Evolutionary conservation across 345 rosid species (phyloP).

Genomic region (Boechera retrofracta): DNA sequence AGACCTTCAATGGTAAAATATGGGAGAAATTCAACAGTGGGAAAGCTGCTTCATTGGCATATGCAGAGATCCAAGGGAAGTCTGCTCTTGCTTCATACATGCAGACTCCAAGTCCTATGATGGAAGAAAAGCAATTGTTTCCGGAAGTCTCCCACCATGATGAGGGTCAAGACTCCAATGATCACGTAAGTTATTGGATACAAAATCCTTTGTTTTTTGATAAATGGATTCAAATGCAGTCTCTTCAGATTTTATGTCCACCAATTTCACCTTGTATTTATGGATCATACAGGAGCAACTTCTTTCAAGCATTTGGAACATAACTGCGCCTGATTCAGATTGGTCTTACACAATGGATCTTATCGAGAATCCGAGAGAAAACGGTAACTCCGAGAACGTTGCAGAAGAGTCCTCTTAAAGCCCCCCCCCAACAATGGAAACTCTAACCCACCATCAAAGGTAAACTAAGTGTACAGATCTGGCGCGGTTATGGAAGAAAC

Average conservation of each 20-base stretch:
- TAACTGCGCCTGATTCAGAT: constrained; percentile 69
- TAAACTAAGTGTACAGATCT: constrained; percentile 59
- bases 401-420: constrained; percentile 39
- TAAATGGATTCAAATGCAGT: background rate
- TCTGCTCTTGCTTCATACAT: constrained; percentile 84
- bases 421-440: constrained; percentile 30
- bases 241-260: background rate
- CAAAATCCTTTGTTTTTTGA: background rate
- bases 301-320: constrained; percentile 73
- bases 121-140: constrained; percentile 84
- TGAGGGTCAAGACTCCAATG: constrained; percentile 60
- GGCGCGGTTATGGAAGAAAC: constrained; percentile 47
- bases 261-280: background rate
- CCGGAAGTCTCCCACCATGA: constrained; percentile 74
- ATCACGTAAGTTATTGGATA: constrained; percentile 58
- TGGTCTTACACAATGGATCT: constrained; percentile 76
- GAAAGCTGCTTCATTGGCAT: constrained; percentile 88
- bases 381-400: constrained; percentile 42
- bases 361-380: constrained; percentile 56
- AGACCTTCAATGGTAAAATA: constrained; percentile 89
- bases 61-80: constrained; percentile 96
- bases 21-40: constrained; percentile 99
- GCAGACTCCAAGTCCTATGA: constrained; percentile 86
- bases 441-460: constrained; percentile 55
- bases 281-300: constrained; percentile 60